Evolutionary conservation across 495 filamentous ascomycete species (phyloP), one percentile per base, ranked within the genome.

Genomic region (Articulospora tetracladia): DNA sequence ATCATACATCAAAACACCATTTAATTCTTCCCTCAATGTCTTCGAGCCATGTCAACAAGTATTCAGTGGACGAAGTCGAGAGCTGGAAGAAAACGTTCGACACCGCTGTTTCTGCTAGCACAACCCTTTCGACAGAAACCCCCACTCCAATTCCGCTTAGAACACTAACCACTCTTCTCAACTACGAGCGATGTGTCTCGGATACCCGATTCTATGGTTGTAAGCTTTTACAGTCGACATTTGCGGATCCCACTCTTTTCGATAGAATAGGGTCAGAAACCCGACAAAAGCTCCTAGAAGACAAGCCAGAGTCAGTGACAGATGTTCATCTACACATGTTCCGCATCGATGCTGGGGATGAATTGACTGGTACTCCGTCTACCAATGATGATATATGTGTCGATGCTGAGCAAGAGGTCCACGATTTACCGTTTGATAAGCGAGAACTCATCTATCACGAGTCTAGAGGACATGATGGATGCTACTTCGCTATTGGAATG

Each of bases 381-480:
- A 34, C 28, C 19, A 54, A 2, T 20, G 15, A 22, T 32, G 20
- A 12, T 30, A 56, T 56, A 22, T 12, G 47, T 41, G 20, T 12
- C n/a, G 17, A 56, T 22, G 54, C 54, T n/a, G 12, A 3, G 6
- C 20, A 11, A 10, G 34, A 44, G 23, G 36, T 47, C 11, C 32
- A 46, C 1, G 22, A 19, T 25, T 20, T 56, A 15, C 10, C 17
- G 13, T n/a, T 46, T 27, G 54, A 22, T 1, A 32, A 56, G 23
- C 54, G 54, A 11, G 54, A 56, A 22, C 19, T 44, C 13, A 46
- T 56, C 19, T 55, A 44, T 24, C 23, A 56, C 22, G 4, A 44
- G 13, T 15, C 54, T 13, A 32, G 34, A 15, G 54, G 54, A 11
- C 30, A 56, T n/a, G 36, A 56, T 47, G 54, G 54, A 25, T 56